Evolutionary conservation across 2,329 filamentous ascomycete genomes (phyloP).

Genomic region (Talaromyces piceae): DNA sequence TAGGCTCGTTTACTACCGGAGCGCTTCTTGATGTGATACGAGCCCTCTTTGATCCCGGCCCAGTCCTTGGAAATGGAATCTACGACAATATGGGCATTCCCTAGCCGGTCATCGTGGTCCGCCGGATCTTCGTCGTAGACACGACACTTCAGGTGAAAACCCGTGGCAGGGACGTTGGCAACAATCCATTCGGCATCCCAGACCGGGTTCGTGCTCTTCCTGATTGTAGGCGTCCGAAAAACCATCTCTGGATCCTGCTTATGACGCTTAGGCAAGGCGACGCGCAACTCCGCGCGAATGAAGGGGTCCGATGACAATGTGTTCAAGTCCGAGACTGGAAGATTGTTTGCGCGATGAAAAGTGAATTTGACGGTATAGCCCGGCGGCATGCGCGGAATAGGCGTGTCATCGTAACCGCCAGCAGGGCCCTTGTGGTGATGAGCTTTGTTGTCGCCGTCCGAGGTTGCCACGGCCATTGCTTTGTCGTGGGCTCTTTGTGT

Average conservation of each 20-base stretch:
- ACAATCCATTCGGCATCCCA: conserved; percentile 88
- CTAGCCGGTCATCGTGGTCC: conserved; percentile 79
- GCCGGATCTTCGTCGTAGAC: conserved; percentile 85
- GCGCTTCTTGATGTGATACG: conserved; percentile 66
- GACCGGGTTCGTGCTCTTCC: conserved; percentile 62
- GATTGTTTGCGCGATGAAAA: conserved; percentile 71
- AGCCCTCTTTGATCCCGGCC: conserved; percentile 57
- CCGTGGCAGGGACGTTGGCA: conserved; percentile 71
- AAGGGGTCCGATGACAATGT: conserved; percentile 78
- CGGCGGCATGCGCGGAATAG: conserved; percentile 63
- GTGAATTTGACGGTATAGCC: conserved; percentile 82
- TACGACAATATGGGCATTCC: conserved; percentile 70
- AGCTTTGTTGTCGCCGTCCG: conserved; percentile 9
- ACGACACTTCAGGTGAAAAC: conserved; percentile 77
- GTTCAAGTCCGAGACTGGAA: conserved; percentile 74
- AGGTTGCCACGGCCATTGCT: conserved; percentile 18
- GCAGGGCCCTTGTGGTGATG: conserved; percentile 43
- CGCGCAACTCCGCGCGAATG: conserved; percentile 66
- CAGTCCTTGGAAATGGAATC: conserved; percentile 56
- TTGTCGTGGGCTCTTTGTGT: conserved; percentile 33
- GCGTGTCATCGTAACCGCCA: conserved; percentile 74
- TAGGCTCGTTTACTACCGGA: conserved; percentile 84
- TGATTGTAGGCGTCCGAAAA: conserved; percentile 68
- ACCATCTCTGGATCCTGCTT: conserved; percentile 74
- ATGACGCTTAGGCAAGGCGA: conserved; percentile 64